A percentile compares a stretch with the other conserved stretches of the same genome.
phyloP scores from a whole-genome alignment of 352 stramenopile species.

The Phytopythium oedochilum region DNA sequence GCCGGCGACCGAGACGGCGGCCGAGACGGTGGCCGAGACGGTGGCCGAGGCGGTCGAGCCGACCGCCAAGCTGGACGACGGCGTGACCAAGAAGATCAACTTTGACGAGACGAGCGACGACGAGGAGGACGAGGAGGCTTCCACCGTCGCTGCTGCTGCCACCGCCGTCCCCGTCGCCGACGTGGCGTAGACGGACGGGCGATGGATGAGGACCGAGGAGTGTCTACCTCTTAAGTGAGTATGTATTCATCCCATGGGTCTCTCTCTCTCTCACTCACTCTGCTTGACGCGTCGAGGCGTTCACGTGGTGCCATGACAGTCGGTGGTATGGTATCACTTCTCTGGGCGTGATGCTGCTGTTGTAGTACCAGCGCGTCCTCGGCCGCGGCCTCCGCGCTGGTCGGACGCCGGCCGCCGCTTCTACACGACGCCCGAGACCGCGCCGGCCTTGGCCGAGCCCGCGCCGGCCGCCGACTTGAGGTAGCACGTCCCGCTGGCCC shows the following conservation, averaged over 20 bases:
- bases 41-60: not conserved
- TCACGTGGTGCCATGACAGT: no score
- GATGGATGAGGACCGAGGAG: no score
- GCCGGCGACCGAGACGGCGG: not conserved
- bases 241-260: no score
- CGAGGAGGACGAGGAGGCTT: conserved; percentile 17
- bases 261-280: no score
- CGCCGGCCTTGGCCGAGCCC: conserved; percentile 9
- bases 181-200: not conserved
- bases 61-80: conserved; percentile 7
- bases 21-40: not conserved
- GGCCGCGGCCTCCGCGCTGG: no score
- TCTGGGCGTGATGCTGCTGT: not conserved
- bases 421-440: conserved; percentile 23
- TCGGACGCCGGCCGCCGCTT: not conserved
- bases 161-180: not conserved
- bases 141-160: not conserved
- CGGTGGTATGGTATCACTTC: no score
- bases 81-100: conserved; percentile 31
- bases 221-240: not conserved
- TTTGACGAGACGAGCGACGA: conserved; percentile 29
- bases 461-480: conserved; percentile 34
- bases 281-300: no score
- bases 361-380: not conserved
- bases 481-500: conserved; percentile 53